These are phyloP conservation scores for Pleurotus eryngii DNA, from an alignment of 768 basidiomycete genomes.

Conservation along the genomic window DNA sequence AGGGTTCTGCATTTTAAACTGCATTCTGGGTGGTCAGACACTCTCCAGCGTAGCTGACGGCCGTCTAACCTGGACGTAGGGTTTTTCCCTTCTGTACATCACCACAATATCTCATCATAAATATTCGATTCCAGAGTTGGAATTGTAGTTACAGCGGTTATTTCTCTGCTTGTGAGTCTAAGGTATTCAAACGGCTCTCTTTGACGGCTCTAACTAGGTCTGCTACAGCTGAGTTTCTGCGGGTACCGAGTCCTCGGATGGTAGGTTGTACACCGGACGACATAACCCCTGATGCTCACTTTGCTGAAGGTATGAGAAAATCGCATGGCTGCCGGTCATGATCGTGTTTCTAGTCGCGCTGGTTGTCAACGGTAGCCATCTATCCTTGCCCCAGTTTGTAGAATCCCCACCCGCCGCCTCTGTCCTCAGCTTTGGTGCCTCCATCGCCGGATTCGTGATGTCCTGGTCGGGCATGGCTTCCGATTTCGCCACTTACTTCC, in stretches of 20 bases:
- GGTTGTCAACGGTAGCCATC: slow-evolving; percentile 49
- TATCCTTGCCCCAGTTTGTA: slow-evolving; percentile 30
- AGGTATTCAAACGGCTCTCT: not conserved
- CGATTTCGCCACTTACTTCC: slow-evolving; percentile 57
- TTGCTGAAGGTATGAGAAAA: slow-evolving; percentile 46
- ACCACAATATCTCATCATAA: not conserved
- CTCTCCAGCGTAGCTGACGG: slow-evolving; percentile 26
- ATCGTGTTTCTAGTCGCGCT: slow-evolving; percentile 51
- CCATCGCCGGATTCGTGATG: slow-evolving; percentile 53
- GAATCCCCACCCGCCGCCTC: slow-evolving; percentile 36
- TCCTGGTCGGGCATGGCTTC: slow-evolving; percentile 42
- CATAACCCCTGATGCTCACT: no score
- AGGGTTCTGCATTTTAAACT: slow-evolving; percentile 60
- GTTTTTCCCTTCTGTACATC: not conserved
- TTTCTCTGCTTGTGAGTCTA: slow-evolving; percentile 46
- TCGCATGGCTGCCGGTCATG: slow-evolving; percentile 56
- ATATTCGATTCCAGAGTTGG: slow-evolving; percentile 32
- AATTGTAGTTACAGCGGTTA: slow-evolving; percentile 52
- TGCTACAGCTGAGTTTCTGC: slow-evolving; percentile 52
- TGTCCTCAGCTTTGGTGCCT: slow-evolving; percentile 47
- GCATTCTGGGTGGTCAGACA: slow-evolving; percentile 54
- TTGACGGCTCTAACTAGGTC: not conserved
- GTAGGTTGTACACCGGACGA: slow-evolving; percentile 23
- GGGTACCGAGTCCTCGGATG: slow-evolving; percentile 47
- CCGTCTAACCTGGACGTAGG: slow-evolving; percentile 29